Conservation (phyloP, 495 filamentous ascomycete genomes). For the Trichoderma erinaceum region DNA sequence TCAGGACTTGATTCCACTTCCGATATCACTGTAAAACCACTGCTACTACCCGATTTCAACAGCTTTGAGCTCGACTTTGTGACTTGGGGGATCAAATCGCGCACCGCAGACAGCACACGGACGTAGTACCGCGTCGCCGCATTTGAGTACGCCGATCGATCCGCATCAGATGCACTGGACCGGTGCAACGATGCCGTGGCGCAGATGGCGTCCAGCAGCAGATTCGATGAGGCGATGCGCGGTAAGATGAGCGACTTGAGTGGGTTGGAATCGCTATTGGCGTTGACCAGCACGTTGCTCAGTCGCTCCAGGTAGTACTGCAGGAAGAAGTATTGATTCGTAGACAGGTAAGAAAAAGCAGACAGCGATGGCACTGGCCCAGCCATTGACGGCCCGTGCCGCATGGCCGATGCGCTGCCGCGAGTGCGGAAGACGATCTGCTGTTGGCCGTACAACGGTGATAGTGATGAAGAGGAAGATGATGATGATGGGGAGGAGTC, state of each 20-base stretch:
- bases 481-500: background rate
- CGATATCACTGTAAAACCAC: background rate
- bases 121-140: constrained; percentile 1
- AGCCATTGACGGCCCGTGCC: background rate
- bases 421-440: background rate
- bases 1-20: background rate
- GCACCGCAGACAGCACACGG: background rate
- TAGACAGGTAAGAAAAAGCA: constrained; percentile 5
- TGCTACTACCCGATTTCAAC: background rate
- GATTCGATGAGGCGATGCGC: background rate
- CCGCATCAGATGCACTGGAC: background rate
- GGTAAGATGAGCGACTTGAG: constrained; percentile 5
- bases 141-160: background rate
- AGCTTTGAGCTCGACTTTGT: background rate
- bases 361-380: background rate
- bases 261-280: background rate
- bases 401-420: background rate
- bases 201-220: constrained; percentile 8
- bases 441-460: background rate
- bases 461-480: background rate
- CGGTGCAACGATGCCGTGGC: background rate
- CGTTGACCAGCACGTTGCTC: constrained; percentile 8
- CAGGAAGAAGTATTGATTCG: constrained; percentile 4
- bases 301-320: constrained; percentile 8
- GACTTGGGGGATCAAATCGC: background rate